Evolutionary conservation across 176 grass and related monocot genomes (phyloP), one percentile per base, ranked within the genome.

Genomic region (bread wheat (Triticum aestivum)): DNA sequence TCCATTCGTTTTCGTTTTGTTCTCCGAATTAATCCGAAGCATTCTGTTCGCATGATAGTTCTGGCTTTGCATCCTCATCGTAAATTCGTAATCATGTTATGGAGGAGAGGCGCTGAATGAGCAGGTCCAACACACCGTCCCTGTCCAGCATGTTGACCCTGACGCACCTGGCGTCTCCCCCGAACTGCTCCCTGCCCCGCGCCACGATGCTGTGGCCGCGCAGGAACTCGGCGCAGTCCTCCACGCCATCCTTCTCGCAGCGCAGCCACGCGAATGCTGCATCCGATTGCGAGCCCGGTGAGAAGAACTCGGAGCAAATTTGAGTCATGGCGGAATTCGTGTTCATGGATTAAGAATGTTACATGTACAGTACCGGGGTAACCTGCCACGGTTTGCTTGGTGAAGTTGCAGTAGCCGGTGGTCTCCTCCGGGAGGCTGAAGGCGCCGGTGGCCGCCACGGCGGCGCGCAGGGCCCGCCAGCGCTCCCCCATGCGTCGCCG

Each of bases 81-180:
- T 67, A 12, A 30, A 30, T 30, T 30, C 30, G 30, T 14, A 13
- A 14, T 56, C 47, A 61, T 59, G 11, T 8, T 35, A 77, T n/a
- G 5, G 59, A 65, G 14, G 62, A 67, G 62, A 81, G 41, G 27
- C 62, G 79, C 0, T 66, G 39, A 13, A 81, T 47, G 38, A 81
- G 79, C 11, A 81, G 0, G 38, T 81, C 62, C 27, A 81, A 81
- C 17, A 67, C 79, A 6, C 8, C 2, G 26, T 81, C 79, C 26
- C 26, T 87, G 76, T 89, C 89, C 24, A 94, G 21, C 92, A 94
- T 91, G 54, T 88, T 94, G 23, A 94, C 24, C n/a, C 89, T 80
- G 4, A 79, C 87, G 30, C 82, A 79, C 32, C 37, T 89, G 0
- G 38, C 45, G 9, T 73, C 89, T 17, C 27, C 77, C 0, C 92